Base-by-base conservation (phyloP, 805 yeast genomes). In the Suhomyces pyralidae region DNA sequence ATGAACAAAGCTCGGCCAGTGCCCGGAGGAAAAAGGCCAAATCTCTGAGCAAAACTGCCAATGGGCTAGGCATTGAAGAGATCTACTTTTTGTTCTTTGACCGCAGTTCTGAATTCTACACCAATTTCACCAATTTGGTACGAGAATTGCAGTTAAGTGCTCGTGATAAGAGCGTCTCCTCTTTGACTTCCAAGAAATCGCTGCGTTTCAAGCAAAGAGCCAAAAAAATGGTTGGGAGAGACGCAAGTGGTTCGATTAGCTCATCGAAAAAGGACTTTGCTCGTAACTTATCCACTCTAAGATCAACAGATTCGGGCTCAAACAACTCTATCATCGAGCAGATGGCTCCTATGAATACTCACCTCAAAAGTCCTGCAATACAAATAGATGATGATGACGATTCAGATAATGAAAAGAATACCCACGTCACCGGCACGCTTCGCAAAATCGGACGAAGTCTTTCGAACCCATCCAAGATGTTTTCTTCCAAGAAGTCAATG, bases 71-170 rank as follows among this genome's bases (percentile, higher is more conserved):
- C 8, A 61, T 84, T n/a, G 91, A 88, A 61, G 89, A 85, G 48
- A 82, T 85, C 55, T 82, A 82, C 55, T 80, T 91, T 57, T 79
- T 89, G 64, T 86, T 89, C 54, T 85, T 89, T 63, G 71, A 76
- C 19, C 67, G 69, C 8, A 85, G 84, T 1, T 55, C 63, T 4
- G 68, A 69, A 2, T 73, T 85, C 48, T 71, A 72, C 47, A 62
- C 71, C 2, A 71, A 71, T 0, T 65, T 84, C 40, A 65, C 69
- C 14, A 64, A 67, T 15, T 66, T 71, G 8, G 36, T 60, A n/a
- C 53, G 53, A 25, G 55, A 62, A 24, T 51, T 26, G 15, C 48
- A 51, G 34, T 46, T 48, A 30, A 28, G 43, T 10, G 25, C 32
- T n/a, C 49, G 48, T 34, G 34, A 49, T 26, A 28, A 46, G 30